Base-by-base conservation (phyloP, 768 basidiomycete species). In the Suillus lakei region DNA sequence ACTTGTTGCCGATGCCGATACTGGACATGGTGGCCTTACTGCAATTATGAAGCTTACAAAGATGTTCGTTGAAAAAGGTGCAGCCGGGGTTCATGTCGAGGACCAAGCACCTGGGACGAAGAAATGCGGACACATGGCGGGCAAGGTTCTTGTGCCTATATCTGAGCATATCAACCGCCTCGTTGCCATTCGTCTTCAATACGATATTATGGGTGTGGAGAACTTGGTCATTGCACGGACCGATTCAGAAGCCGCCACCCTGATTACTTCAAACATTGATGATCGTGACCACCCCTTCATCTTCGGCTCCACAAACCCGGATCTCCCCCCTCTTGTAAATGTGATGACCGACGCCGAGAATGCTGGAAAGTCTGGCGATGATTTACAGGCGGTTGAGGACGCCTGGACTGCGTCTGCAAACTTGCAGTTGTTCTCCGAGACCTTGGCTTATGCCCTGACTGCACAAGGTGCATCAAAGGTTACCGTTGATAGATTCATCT, bases 11-110 rank as follows among this genome's bases (percentile, higher is more conserved):
- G 98, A 99, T 78, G 98, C 95, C 13, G 98, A 99, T 77, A 99
- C 98, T 28, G 97, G 97, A 6, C 97, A 99, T 74, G 97, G 97
- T 72, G 97, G 97, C 67, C 82, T 99, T 70, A 98, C 96, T n/a
- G 96, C 98, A 21, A 89, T 95, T 67, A 97, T 99, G 95, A 99
- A 98, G 81, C 88, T 99, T 67, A 88, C 98, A 65, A 99, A 99
- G 81, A 89, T 99, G 87, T 98, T 99, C 75, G 95, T 98, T 69
- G 98, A 99, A 81, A 93, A 95, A 72, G 97, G 98, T 67, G 98
- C 98, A 0, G 96, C 98, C 18, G 98, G 97, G 26, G 95, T 99
- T 61, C 98, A 99, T 77, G 85, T 99, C 74, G 98, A 99, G 74
- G 98, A 99, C 73, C 98, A 99, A 78, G 96, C 96, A 15, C 91